Percentiles rank a stretch among this genome's conserved stretches.
phyloP scores from a whole-genome alignment of 2,329 filamentous ascomycete species.

The Intubia oerlemansii region DNA sequence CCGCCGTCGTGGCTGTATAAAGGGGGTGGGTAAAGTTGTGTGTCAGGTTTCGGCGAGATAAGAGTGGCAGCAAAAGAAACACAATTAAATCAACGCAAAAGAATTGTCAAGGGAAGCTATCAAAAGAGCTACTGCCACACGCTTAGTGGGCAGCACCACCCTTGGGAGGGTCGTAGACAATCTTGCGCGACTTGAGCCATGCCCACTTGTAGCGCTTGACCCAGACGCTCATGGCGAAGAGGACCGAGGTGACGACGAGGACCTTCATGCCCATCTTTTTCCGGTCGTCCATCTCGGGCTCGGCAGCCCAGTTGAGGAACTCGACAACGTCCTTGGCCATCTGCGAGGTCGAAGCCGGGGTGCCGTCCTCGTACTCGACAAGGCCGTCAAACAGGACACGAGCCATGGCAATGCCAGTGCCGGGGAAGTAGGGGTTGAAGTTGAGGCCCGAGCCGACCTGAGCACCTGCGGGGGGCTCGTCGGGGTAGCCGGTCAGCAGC shows the following conservation, averaged over 20 bases:
- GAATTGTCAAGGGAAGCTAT: too few relatives aligned
- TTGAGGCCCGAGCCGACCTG: conserved; percentile 75
- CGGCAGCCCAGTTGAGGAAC: conserved; percentile 97
- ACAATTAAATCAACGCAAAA: too few relatives aligned
- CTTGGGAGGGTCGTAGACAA: conserved; percentile 64
- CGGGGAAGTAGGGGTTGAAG: conserved; percentile 99
- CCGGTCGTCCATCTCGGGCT: conserved; percentile 97
- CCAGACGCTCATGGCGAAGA: conserved; percentile 83
- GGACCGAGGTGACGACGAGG: conserved; percentile 52
- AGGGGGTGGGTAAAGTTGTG: too few relatives aligned
- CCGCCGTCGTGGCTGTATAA: too few relatives aligned
- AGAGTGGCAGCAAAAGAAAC: too few relatives aligned
- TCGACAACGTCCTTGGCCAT: conserved; percentile 99
- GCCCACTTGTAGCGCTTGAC: conserved; percentile 99
- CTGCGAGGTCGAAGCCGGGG: conserved; percentile 83
- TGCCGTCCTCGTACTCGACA: conserved; percentile 95
- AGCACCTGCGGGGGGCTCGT: conserved; percentile 82
- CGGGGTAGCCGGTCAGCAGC: conserved; percentile 90
- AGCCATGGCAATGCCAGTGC: conserved; percentile 96
- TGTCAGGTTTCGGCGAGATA: too few relatives aligned
- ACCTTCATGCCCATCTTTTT: conserved; percentile 99
- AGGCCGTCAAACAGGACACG: conserved; percentile 95
- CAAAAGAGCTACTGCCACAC: too few relatives aligned
- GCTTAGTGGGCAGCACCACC: too few relatives aligned
- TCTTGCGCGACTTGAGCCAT: conserved; percentile 85